Evolutionary conservation across 257 asterid genomes (phyloP).

Genomic region (Nicotiana noctiflora): DNA sequence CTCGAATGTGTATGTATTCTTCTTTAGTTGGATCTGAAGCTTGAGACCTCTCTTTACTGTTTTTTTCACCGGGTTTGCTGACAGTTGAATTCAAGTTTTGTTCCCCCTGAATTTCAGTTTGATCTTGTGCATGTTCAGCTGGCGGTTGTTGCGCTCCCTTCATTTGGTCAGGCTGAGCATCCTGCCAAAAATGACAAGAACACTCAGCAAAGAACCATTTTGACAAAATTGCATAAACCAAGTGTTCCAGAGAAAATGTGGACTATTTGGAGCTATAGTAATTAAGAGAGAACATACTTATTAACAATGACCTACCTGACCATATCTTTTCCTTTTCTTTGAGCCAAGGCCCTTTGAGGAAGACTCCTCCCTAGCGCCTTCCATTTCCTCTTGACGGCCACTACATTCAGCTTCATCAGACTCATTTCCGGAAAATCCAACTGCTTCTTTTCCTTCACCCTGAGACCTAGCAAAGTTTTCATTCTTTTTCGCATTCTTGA

Average conservation of each 20-base stretch:
- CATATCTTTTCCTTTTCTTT: constrained; percentile 69
- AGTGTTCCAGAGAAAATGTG: too few relatives aligned
- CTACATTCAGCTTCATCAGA: constrained; percentile 71
- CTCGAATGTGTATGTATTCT: constrained; percentile 84
- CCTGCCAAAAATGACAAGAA: constrained; percentile 30
- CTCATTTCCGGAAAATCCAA: constrained; percentile 37
- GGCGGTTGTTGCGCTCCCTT: constrained; percentile 28
- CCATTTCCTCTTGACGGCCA: constrained; percentile 54
- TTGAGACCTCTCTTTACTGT: constrained; percentile 59
- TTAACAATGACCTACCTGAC: constrained; percentile 39
- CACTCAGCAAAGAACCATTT: not conserved
- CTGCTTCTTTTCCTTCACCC: constrained; percentile 37
- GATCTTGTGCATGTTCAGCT: constrained; percentile 32
- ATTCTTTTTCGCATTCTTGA: constrained; percentile 37
- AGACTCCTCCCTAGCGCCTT: constrained; percentile 28
- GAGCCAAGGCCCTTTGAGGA: constrained; percentile 41
- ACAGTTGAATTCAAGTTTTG: constrained; percentile 29
- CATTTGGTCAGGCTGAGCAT: constrained; percentile 29
- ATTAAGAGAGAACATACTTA: not conserved
- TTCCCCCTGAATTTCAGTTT: constrained; percentile 36
- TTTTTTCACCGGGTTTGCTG: constrained; percentile 47
- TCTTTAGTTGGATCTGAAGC: constrained; percentile 75
- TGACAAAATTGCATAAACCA: too few relatives aligned
- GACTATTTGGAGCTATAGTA: too few relatives aligned
- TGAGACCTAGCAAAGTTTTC: constrained; percentile 19